Conservation (phyloP, 495 filamentous ascomycete species). For the Hypoxylon intermedium region DNA sequence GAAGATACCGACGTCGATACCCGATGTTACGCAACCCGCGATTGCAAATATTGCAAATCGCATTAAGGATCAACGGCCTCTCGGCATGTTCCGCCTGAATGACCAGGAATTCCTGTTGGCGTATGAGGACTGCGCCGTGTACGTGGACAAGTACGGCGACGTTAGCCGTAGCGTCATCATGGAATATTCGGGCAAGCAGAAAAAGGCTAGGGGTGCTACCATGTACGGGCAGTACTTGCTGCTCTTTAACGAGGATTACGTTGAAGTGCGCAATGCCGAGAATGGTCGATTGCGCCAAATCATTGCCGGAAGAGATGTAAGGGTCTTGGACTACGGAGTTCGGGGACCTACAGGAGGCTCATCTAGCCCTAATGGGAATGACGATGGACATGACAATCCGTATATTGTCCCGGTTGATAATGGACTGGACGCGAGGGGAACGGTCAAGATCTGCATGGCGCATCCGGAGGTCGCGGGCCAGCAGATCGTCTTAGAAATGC, state of each 20-base stretch:
- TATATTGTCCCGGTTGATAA: conserved; percentile 28
- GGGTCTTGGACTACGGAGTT: conserved; percentile 85
- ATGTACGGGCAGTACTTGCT: conserved; percentile 84
- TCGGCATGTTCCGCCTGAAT: conserved; percentile 95
- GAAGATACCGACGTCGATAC: conserved; percentile 89
- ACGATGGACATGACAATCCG: conserved; percentile 17
- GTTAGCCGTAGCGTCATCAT: conserved; percentile 91
- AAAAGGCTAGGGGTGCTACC: conserved; percentile 73
- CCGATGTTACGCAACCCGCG: conserved; percentile 77
- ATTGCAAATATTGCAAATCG: conserved; percentile 81
- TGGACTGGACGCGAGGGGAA: conserved; percentile 58
- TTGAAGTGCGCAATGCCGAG: conserved; percentile 95
- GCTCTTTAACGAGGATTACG: conserved; percentile 86
- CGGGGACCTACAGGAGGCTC: conserved; percentile 58
- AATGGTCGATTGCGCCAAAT: conserved; percentile 94
- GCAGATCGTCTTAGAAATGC: conserved; percentile 88
- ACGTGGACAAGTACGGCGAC: conserved; percentile 97
- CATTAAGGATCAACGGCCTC: conserved; percentile 78
- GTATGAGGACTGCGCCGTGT: conserved; percentile 94
- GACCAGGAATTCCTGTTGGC: conserved; percentile 92
- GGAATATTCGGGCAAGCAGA: conserved; percentile 93
- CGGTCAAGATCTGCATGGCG: conserved; percentile 93
- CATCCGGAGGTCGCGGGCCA: conserved; percentile 83
- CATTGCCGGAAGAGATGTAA: conserved; percentile 86
- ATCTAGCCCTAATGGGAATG: conserved; percentile 16